These are phyloP conservation scores for Cryptococcus sp. DNA, from an alignment of 1,284 basidiomycete genomes.

Conservation along the genomic window DNA sequence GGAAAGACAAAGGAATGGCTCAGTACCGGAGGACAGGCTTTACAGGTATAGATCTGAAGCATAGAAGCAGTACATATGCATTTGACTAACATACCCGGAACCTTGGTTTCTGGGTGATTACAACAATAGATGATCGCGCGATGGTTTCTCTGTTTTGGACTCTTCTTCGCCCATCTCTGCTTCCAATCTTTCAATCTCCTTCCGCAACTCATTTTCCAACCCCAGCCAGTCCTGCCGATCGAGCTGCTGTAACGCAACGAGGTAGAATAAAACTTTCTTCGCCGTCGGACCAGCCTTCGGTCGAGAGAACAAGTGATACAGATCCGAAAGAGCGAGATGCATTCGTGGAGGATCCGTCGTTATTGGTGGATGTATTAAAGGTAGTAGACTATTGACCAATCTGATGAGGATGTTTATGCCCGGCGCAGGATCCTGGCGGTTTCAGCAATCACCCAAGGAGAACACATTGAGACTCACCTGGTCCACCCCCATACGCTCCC, in stretches of 20 bases:
- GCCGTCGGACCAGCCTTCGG: constrained; percentile 12
- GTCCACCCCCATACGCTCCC: constrained; percentile 24
- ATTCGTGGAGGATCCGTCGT: constrained; percentile 24
- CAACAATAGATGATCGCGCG: not conserved
- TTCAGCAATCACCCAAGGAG: too few relatives aligned
- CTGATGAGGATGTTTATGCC: constrained; percentile 11
- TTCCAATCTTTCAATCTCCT: constrained; percentile 19
- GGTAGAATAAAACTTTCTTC: constrained; percentile 41
- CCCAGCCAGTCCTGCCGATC: constrained; percentile 31
- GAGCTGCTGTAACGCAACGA: constrained; percentile 24
- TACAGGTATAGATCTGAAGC: constrained; percentile 1
- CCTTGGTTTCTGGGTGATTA: not conserved
- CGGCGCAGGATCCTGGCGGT: not conserved
- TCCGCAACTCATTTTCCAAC: constrained; percentile 23
- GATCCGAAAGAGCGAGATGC: constrained; percentile 27
- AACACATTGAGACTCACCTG: too few relatives aligned
- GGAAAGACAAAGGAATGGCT: constrained; percentile 86
- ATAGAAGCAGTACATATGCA: not conserved
- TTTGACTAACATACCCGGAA: constrained; percentile 1
- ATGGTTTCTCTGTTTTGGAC: not conserved
- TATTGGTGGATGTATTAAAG: constrained; percentile 36
- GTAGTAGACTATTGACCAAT: constrained; percentile 17
- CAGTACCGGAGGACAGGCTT: constrained; percentile 41
- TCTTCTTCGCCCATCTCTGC: constrained; percentile 11
- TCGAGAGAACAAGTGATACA: constrained; percentile 20